phyloP scores from a whole-genome alignment of 768 basidiomycete genomes.

The Mrakia blollopis region DNA sequence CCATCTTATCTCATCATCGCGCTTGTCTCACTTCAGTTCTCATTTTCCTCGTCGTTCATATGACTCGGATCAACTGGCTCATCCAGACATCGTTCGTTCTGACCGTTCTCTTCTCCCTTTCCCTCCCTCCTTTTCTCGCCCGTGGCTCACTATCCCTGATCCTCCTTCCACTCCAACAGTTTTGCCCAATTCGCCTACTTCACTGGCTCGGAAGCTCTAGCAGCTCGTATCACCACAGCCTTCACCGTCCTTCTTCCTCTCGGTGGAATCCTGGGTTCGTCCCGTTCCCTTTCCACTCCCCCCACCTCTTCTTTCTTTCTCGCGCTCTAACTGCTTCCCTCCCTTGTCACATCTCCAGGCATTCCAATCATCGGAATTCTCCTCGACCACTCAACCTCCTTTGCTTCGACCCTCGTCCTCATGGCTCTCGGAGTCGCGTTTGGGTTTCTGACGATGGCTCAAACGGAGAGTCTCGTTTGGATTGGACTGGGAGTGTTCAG shows the following conservation, averaged over 20 bases:
- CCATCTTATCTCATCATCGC: neutral
- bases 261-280: slow-evolving; percentile 40
- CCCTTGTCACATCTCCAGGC: slow-evolving; percentile 30
- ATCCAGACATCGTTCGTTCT: slow-evolving; percentile 24
- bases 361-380: slow-evolving; percentile 40
- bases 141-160: neutral
- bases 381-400: slow-evolving; percentile 37
- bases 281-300: neutral
- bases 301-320: neutral
- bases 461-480: slow-evolving; percentile 37
- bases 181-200: slow-evolving; percentile 23
- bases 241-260: slow-evolving; percentile 47
- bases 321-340: too few relatives aligned
- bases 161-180: neutral
- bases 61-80: slow-evolving; percentile 45
- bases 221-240: slow-evolving; percentile 31
- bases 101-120: neutral
- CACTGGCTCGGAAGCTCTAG: neutral
- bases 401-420: slow-evolving; percentile 39
- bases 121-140: neutral
- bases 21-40: slow-evolving; percentile 34
- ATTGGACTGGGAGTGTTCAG: slow-evolving; percentile 43
- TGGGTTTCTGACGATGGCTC: slow-evolving; percentile 41
- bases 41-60: slow-evolving; percentile 43
- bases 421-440: slow-evolving; percentile 39